Evolutionary conservation across 2,329 filamentous ascomycete genomes (phyloP), one percentile per base, ranked within the genome.

Genomic region (Helotiales sp.): DNA sequence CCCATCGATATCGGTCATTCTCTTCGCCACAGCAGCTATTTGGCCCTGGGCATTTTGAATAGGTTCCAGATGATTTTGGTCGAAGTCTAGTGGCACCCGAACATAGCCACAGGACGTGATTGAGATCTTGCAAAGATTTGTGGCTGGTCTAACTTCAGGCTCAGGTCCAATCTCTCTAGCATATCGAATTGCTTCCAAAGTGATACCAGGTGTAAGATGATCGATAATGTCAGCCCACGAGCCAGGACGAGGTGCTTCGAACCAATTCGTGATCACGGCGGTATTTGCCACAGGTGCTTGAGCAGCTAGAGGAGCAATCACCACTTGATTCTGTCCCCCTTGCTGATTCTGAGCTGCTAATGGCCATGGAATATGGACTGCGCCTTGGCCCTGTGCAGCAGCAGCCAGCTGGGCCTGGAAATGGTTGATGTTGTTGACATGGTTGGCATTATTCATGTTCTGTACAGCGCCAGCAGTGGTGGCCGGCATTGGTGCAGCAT

Each of bases 161-260:
- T 69, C 66, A 7, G 58, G 67, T 51, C 66, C 64, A 62, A 70
- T 67, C 36, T 73, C 74, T 52, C 70, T 67, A 7, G 66, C 60
- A 24, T 73, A 69, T 13, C 74, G 71, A 34, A 78, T 74, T 58
- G 77, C 73, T 40, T 67, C 67, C 30, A 80, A 70, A 15, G 74
- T 77, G 2, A 66, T 68, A 13, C 78, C 77, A 2, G 81, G 80
- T 0, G 78, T 81, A 49, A 83, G 74, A 10, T 63, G 67, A 62
- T 83, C 75, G 53, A 84, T 75, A 24, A 81, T 63, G 7, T 75
- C 66, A 19, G 76, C 68, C 82, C 81, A 84, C 15, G 78, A 81
- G 9, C 77, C 77, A 44, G 65, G 62, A 25, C 67, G 66, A 51
- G 34, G 79, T 74, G 40, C 72, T 29, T 70, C 58, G 69, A 75